Conservation (phyloP, 306 rosid genomes). For the Phaseolus lunatus region DNA sequence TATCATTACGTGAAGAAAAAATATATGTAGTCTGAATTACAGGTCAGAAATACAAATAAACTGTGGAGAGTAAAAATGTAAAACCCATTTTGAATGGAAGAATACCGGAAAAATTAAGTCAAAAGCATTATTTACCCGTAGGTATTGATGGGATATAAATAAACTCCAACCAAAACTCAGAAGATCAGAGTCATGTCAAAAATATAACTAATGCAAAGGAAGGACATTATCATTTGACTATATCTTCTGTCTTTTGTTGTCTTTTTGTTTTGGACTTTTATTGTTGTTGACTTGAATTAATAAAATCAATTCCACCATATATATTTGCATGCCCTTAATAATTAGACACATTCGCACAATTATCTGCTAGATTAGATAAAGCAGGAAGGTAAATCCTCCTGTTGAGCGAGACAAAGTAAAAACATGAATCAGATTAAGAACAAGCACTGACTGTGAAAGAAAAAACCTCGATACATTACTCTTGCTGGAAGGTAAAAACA, state of each 20-base stretch:
- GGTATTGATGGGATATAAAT: slow-evolving; percentile 35
- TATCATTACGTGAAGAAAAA: slow-evolving; percentile 31
- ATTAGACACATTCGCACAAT: slow-evolving; percentile 3
- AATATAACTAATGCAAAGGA: slow-evolving; percentile 20
- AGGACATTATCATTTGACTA: slow-evolving; percentile 39
- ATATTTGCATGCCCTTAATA: slow-evolving; percentile 12
- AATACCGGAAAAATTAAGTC: background rate
- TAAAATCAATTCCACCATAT: background rate
- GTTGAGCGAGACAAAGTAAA: slow-evolving; percentile 11
- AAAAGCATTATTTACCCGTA: slow-evolving; percentile 32
- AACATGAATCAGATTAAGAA: slow-evolving; percentile 23
- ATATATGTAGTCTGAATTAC: background rate
- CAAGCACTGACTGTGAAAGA: slow-evolving; percentile 4
- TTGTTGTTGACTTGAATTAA: slow-evolving; percentile 27
- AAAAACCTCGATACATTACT: slow-evolving; percentile 50
- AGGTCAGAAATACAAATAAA: slow-evolving; percentile 23
- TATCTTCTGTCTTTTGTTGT: slow-evolving; percentile 38
- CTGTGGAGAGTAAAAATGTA: slow-evolving; percentile 19
- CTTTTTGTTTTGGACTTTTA: slow-evolving; percentile 27
- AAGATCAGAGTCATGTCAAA: slow-evolving; percentile 44
- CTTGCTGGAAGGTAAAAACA: slow-evolving; percentile 27
- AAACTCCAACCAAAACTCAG: slow-evolving; percentile 36
- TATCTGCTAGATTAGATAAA: slow-evolving; percentile 1
- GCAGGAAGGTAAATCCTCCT: slow-evolving; percentile 3
- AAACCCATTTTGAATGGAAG: background rate